These are phyloP conservation scores for Fusarium sp. DNA, from an alignment of 2,329 filamentous ascomycete species.

Conservation along the genomic window DNA sequence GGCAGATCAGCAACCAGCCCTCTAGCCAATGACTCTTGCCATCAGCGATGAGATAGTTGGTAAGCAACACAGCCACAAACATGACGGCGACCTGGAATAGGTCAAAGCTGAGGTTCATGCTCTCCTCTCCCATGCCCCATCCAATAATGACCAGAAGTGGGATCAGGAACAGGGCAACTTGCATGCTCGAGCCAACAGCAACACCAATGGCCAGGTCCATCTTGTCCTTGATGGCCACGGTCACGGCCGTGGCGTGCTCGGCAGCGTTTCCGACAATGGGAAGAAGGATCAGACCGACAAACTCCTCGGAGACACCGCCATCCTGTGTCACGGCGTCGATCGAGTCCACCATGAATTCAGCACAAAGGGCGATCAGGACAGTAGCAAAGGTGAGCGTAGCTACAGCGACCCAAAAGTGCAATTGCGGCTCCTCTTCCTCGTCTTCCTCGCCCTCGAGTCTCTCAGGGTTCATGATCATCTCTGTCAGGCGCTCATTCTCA, in stretches of 20 bases:
- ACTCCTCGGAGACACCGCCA: constrained; percentile 71
- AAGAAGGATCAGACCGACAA: constrained; percentile 80
- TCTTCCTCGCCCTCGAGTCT: constrained; percentile 57
- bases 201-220: constrained; percentile 85
- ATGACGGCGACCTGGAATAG: constrained; percentile 87
- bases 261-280: constrained; percentile 86
- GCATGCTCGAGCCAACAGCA: constrained; percentile 80
- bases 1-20: constrained; percentile 75
- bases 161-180: constrained; percentile 80
- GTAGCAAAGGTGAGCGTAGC: constrained; percentile 75
- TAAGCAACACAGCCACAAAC: constrained; percentile 82
- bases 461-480: constrained; percentile 54
- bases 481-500: constrained; percentile 56
- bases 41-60: constrained; percentile 85
- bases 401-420: constrained; percentile 76
- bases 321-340: constrained; percentile 71
- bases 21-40: constrained; percentile 85
- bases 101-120: constrained; percentile 86
- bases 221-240: constrained; percentile 82
- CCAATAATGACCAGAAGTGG: constrained; percentile 78
- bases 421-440: constrained; percentile 75
- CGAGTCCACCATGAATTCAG: constrained; percentile 78
- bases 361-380: constrained; percentile 80
- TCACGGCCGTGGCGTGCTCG: constrained; percentile 82
- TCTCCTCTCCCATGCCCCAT: constrained; percentile 74